Percentiles rank a stretch among this genome's conserved stretches.
Conservation (phyloP, 345 rosid genomes). For the rapeseed (Brassica napus) region DNA sequence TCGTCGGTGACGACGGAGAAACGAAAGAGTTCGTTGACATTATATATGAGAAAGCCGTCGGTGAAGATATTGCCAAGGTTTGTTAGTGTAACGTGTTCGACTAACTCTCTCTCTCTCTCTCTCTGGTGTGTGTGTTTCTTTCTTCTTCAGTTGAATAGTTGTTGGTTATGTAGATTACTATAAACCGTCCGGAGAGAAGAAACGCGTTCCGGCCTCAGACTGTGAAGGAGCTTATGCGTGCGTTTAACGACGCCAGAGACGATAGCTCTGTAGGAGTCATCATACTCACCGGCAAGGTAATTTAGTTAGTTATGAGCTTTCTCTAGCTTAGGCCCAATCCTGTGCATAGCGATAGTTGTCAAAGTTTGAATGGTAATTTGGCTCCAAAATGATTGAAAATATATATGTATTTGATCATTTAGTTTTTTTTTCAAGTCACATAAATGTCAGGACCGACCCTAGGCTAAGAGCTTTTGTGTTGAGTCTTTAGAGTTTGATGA, state of each 20-base stretch:
- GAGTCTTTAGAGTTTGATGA: constrained; percentile 12
- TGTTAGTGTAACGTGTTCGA: constrained; percentile 21
- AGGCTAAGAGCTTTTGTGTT: constrained; percentile 3
- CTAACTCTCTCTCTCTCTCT: background rate
- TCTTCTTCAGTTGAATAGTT: background rate
- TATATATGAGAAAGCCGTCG: constrained; percentile 77
- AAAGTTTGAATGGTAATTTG: background rate
- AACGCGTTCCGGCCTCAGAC: constrained; percentile 84
- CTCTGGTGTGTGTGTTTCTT: background rate
- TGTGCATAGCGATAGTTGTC: background rate
- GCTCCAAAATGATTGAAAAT: background rate
- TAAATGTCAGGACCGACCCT: background rate
- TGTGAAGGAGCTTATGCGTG: constrained; percentile 70
- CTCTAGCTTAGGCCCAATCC: background rate
- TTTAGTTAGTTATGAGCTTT: background rate
- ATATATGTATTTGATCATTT: background rate
- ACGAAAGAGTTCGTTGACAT: constrained; percentile 64
- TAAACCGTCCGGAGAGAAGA: constrained; percentile 80
- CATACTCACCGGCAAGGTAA: constrained; percentile 87
- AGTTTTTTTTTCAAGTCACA: background rate
- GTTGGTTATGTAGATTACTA: constrained; percentile 54
- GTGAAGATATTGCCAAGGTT: constrained; percentile 91
- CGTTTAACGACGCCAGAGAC: constrained; percentile 83
- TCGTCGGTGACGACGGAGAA: constrained; percentile 14
- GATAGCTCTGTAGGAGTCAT: constrained; percentile 78